Conservation (phyloP, 2,329 filamentous ascomycete genomes). For the Neonectria hederae region DNA sequence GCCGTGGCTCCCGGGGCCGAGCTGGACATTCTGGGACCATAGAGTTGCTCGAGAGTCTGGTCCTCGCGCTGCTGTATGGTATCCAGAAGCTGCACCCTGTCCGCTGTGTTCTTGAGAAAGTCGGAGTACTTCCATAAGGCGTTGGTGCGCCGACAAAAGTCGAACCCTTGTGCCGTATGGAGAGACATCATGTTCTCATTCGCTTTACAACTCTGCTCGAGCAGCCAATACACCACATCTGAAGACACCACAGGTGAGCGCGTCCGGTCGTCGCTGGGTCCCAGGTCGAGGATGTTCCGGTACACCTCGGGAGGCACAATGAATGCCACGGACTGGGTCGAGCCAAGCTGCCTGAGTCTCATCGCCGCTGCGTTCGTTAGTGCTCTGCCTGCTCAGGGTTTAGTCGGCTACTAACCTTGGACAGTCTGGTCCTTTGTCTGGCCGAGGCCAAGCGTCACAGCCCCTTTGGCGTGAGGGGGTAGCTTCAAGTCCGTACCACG, state of each 20-base stretch:
- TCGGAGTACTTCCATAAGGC: conserved; percentile 54
- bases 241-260: conserved; percentile 24
- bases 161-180: conserved; percentile 67
- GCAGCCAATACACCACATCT: conserved; percentile 63
- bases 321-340: conserved; percentile 65
- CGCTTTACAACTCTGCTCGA: conserved; percentile 69
- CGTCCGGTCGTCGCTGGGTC: neutral
- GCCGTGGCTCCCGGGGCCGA: conserved; percentile 2
- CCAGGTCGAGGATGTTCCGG: conserved; percentile 64
- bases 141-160: conserved; percentile 67
- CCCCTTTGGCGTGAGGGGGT: conserved; percentile 56
- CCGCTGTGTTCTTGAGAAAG: conserved; percentile 48
- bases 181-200: conserved; percentile 69
- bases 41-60: conserved; percentile 67
- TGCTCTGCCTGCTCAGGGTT: fast-evolving
- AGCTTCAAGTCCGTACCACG: conserved; percentile 69
- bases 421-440: conserved; percentile 70
- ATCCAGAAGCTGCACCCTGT: conserved; percentile 47
- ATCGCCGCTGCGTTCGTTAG: conserved; percentile 64
- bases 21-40: conserved; percentile 49
- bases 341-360: conserved; percentile 67
- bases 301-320: conserved; percentile 69
- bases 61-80: conserved; percentile 58
- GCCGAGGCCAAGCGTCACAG: conserved; percentile 64
- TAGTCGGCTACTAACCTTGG: conserved; percentile 57